Percentiles rank a stretch among this genome's conserved stretches.
Conservation (phyloP, 306 rosid genomes). For the Delonix regia region DNA sequence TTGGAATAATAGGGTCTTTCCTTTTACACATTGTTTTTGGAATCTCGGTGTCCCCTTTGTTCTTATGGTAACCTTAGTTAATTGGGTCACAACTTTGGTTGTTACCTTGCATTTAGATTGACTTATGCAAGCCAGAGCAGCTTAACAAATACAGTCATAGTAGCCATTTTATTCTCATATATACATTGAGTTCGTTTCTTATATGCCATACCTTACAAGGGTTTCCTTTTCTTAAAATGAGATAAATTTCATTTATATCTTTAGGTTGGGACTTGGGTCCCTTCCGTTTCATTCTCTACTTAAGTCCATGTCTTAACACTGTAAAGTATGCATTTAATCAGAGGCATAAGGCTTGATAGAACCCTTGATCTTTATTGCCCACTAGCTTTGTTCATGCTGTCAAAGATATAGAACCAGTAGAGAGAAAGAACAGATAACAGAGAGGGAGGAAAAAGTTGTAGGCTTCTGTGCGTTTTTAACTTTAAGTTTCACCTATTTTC, state of each 20-base stretch:
- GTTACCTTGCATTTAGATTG: not conserved
- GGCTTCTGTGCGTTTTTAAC: not conserved
- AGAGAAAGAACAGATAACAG: not conserved
- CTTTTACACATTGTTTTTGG: not conserved
- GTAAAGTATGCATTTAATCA: constrained; percentile 22
- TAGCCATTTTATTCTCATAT: constrained; percentile 23
- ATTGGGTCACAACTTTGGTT: not conserved
- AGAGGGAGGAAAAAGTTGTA: not conserved
- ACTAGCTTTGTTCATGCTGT: not conserved
- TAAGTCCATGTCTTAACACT: not conserved
- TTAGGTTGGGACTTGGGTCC: not conserved
- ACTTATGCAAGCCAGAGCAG: constrained; percentile 2
- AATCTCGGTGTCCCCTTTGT: not conserved
- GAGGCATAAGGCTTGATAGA: constrained; percentile 10
- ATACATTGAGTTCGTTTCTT: not conserved
- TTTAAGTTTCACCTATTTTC: not conserved
- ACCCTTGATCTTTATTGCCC: not conserved
- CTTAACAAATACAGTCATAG: not conserved
- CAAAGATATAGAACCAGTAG: not conserved
- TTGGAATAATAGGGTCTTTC: not conserved
- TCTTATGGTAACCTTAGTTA: not conserved
- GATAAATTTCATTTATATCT: constrained; percentile 12
- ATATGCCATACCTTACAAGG: not conserved
- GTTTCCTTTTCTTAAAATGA: not conserved
- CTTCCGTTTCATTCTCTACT: not conserved